Conservation (phyloP, 2,329 filamentous ascomycete species). For the Scedosporium dehoogii region DNA sequence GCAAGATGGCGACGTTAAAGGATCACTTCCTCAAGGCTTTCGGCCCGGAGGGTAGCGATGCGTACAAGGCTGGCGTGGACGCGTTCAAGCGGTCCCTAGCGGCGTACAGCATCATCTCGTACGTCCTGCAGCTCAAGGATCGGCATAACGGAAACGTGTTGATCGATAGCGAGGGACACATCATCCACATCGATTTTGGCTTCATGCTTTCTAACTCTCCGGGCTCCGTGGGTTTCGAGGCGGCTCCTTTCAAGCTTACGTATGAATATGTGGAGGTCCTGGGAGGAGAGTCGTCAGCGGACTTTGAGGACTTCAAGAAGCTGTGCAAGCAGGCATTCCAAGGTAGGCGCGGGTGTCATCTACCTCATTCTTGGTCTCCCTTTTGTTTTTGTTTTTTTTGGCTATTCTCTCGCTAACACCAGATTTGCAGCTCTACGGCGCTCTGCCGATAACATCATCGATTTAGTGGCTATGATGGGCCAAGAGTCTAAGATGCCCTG, state of each 20-base stretch:
- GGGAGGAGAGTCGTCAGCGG: conserved; percentile 59
- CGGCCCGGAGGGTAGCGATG: conserved; percentile 57
- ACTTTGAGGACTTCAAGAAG: conserved; percentile 66
- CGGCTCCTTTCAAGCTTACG: conserved; percentile 77
- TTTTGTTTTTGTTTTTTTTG: no score
- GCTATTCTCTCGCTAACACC: no score
- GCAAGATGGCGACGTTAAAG: conserved; percentile 68
- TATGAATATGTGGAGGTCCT: conserved; percentile 80
- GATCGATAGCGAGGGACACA: conserved; percentile 77
- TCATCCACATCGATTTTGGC: conserved; percentile 82
- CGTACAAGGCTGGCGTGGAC: conserved; percentile 62
- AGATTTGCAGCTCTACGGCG: conserved; percentile 52
- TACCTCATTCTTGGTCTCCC: no score
- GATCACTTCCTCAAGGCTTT: conserved; percentile 79
- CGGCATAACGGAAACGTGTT: conserved; percentile 80
- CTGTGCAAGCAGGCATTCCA: conserved; percentile 79
- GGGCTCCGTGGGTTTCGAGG: conserved; percentile 75
- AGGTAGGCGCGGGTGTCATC: conserved; percentile 32
- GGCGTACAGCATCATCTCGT: conserved; percentile 77
- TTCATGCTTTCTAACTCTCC: conserved; percentile 86
- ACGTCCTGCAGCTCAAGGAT: conserved; percentile 76
- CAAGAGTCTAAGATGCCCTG: conserved; percentile 77
- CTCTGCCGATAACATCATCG: conserved; percentile 71
- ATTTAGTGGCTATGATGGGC: conserved; percentile 78
- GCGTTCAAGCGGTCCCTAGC: conserved; percentile 75